Base-by-base conservation (phyloP, 192 early-diverging fungal genomes). In the Funneliformis geosporum region DNA sequence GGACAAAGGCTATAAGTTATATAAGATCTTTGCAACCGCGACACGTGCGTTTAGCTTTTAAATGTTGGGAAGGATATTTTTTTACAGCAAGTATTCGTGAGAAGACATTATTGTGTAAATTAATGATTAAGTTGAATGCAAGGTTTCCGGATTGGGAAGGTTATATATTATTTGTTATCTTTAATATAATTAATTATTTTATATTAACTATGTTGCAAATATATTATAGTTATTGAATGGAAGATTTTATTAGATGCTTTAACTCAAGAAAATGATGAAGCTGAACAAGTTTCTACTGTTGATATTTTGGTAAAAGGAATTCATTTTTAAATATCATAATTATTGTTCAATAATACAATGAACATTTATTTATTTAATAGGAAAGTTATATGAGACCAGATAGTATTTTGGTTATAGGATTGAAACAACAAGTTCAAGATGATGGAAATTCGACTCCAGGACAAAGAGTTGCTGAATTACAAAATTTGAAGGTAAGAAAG, bases 61-160 rank as follows among this genome's bases (percentile, higher is more conserved):
- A 88, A 66, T 86, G 88, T 11, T 90, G 89, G 89, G 88, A 90
- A 70, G 83, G 84, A 16, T 84, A 88, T 76, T 90, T 90, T 73
- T 60, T 85, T 33, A 67, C 69, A 3, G 84, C 87, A 3, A 66
- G 80, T 4, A 80, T 80, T 11, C 74, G 84, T n/a, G 72, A 85
- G 64, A 83, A 81, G 39, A 83, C 83, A 12, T 66, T 81, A 2
- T 67, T 87, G 0, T 69, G 86, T 28, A 87, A 85, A 69, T 72
- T 88, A 27, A 90, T 90, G 89, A 82, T 85, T n/a, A 84, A 84
- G 23, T 75, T 90, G 0, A 85, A 90, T 73, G 85, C 85, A 5
- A 64, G 85, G 44, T 90, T 89, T 69, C 89, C 89, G 25, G 78
- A 82, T 43, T 90, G 88, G 89, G 81, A 85, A 73, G 84, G 77